phyloP scores from a whole-genome alignment of 495 filamentous ascomycete genomes.

The Neurospora sp. region DNA sequence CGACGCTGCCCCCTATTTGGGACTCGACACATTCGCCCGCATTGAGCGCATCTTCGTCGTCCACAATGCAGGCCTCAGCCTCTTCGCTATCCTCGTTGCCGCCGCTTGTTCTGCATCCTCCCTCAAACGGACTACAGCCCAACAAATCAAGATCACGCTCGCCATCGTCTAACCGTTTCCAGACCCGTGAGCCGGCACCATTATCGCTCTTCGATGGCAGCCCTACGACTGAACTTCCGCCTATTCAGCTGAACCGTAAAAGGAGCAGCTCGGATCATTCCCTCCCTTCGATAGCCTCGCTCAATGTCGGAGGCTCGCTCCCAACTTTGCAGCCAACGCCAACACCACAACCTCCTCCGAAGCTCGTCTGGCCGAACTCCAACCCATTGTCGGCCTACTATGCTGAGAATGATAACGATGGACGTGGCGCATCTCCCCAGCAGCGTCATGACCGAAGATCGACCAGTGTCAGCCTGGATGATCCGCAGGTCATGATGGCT shows the following conservation, averaged over 20 bases:
- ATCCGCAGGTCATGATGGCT: slow-evolving; percentile 69
- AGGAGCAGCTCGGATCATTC: slow-evolving; percentile 8
- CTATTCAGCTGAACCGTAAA: slow-evolving; percentile 25
- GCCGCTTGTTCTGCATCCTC: background rate
- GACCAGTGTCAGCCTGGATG: slow-evolving; percentile 63
- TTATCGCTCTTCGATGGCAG: slow-evolving; percentile 23
- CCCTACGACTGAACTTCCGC: slow-evolving; percentile 32
- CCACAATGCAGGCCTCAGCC: background rate
- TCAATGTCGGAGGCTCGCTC: slow-evolving; percentile 24
- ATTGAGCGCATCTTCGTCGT: background rate
- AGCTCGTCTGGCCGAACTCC: slow-evolving; percentile 39
- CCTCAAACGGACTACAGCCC: slow-evolving; percentile 5
- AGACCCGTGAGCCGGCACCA: slow-evolving; percentile 29
- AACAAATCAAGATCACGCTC: slow-evolving; percentile 3
- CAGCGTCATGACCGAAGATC: slow-evolving; percentile 28
- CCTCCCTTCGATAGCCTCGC: slow-evolving; percentile 34
- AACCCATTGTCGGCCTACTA: slow-evolving; percentile 48
- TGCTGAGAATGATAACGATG: slow-evolving; percentile 26
- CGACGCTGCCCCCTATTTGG: background rate
- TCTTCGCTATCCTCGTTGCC: slow-evolving; percentile 2
- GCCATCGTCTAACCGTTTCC: slow-evolving; percentile 21
- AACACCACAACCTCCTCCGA: slow-evolving; percentile 20
- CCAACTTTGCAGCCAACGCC: slow-evolving; percentile 11
- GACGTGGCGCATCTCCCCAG: slow-evolving; percentile 32
- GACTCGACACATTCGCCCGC: background rate